Evolutionary conservation across 805 yeast species (phyloP).

Genomic region (Yarrowia osloensis): DNA sequence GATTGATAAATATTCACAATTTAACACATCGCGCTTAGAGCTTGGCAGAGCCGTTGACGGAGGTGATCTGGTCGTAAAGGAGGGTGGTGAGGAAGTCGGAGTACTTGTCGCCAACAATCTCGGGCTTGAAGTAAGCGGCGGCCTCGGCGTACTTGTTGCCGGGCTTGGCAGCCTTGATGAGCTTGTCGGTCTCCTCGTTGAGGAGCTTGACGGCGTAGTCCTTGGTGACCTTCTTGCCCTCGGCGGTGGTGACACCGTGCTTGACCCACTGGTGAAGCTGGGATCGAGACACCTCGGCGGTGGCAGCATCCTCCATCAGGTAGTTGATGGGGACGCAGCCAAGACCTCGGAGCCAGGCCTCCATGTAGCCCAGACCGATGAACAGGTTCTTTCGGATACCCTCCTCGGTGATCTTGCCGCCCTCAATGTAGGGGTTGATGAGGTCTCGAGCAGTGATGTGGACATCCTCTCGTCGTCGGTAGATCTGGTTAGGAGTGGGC

Average conservation of each 20-base stretch:
- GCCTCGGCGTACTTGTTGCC: slow-evolving; percentile 57
- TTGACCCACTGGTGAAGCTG: slow-evolving; percentile 76
- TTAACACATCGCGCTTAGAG: slow-evolving; percentile 25
- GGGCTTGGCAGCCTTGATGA: slow-evolving; percentile 50
- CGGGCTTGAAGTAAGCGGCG: slow-evolving; percentile 61
- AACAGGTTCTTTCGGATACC: slow-evolving; percentile 64
- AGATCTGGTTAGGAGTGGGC: slow-evolving; percentile 75
- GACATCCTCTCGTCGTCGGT: slow-evolving; percentile 51
- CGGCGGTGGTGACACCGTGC: slow-evolving; percentile 58
- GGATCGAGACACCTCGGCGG: slow-evolving; percentile 74
- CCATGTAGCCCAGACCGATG: slow-evolving; percentile 69
- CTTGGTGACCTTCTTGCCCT: slow-evolving; percentile 56
- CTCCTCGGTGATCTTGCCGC: slow-evolving; percentile 61
- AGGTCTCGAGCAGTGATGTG: slow-evolving; percentile 60
- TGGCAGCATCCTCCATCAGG: slow-evolving; percentile 78
- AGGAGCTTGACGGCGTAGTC: slow-evolving; percentile 54
- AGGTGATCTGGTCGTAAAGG: slow-evolving; percentile 46
- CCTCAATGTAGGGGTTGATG: slow-evolving; percentile 60
- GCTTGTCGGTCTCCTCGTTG: slow-evolving; percentile 58
- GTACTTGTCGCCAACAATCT: slow-evolving; percentile 61
- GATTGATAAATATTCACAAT: slow-evolving; percentile 27
- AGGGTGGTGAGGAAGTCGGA: slow-evolving; percentile 67
- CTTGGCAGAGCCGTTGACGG: slow-evolving; percentile 23
- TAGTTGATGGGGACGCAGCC: slow-evolving; percentile 76
- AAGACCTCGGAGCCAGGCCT: slow-evolving; percentile 70